Conservation (phyloP, 1,284 basidiomycete species). For the Cryptococcus sp. region DNA sequence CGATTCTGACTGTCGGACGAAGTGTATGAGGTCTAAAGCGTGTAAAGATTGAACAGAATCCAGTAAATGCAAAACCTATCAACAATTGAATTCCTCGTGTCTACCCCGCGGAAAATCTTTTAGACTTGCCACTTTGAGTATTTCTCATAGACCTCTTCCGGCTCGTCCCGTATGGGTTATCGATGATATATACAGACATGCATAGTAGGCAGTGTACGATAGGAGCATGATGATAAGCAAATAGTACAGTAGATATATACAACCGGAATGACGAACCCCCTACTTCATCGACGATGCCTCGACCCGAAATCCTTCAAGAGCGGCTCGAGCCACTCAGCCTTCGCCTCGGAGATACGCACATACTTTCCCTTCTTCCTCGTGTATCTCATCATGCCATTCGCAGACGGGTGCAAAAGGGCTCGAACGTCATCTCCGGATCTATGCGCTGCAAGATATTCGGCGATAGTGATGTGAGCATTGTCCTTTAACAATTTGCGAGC, state of each 20-base stretch:
- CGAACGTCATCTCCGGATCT: slow-evolving; percentile 5
- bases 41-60: too few relatives aligned
- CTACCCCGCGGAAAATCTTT: neutral
- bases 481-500: slow-evolving; percentile 27
- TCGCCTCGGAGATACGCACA: slow-evolving; percentile 16
- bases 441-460: slow-evolving; percentile 33
- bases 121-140: neutral
- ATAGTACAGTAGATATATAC: neutral
- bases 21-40: too few relatives aligned
- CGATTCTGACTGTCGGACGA: too few relatives aligned
- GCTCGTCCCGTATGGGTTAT: neutral
- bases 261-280: neutral
- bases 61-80: too few relatives aligned
- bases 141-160: neutral
- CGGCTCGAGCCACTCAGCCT: slow-evolving; percentile 37
- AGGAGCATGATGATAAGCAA: neutral
- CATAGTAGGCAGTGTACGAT: neutral
- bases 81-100: too few relatives aligned
- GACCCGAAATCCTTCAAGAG: slow-evolving; percentile 35
- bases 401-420: slow-evolving; percentile 23
- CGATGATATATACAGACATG: neutral
- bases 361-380: slow-evolving; percentile 17
- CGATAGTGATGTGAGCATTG: slow-evolving; percentile 36
- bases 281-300: neutral
- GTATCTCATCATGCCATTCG: slow-evolving; percentile 16